phyloP scores from a whole-genome alignment of 352 stramenopile genomes.

The Sclerospora graminicola region DNA sequence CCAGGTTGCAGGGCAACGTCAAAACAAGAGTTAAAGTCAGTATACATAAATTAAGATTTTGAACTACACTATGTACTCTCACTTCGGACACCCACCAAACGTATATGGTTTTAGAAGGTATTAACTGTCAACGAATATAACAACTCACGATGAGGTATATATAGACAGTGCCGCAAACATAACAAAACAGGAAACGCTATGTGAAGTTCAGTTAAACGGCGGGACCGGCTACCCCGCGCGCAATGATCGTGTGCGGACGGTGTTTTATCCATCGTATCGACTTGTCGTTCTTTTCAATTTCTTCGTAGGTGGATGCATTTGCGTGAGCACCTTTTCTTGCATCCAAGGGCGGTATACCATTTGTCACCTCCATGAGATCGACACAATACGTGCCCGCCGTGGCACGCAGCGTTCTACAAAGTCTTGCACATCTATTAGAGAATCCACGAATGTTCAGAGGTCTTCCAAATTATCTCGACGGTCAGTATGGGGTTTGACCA shows the following conservation, averaged over 20 bases:
- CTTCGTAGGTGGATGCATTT: conserved; percentile 35
- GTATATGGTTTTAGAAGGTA: too few species aligned
- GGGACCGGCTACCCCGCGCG: conserved; percentile 48
- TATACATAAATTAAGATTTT: too few species aligned
- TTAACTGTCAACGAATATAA: too few species aligned
- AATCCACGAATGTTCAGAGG: conserved; percentile 43
- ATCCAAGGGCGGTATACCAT: too few species aligned
- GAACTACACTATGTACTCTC: too few species aligned
- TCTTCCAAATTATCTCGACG: conserved; percentile 81
- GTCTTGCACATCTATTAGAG: conserved; percentile 41
- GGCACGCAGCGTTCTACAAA: conserved; percentile 43
- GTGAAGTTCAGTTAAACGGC: conserved; percentile 35
- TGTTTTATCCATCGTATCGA: conserved; percentile 76
- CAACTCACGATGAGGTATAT: too few species aligned
- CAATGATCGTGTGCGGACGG: conserved; percentile 56
- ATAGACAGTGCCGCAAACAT: conserved; percentile 22
- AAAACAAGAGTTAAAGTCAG: too few species aligned
- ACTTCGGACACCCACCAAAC: too few species aligned
- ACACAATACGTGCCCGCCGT: conserved; percentile 49
- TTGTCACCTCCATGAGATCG: too few species aligned
- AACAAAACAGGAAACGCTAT: conserved; percentile 18
- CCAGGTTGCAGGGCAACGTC: too few species aligned
- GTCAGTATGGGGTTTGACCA: conserved; percentile 13
- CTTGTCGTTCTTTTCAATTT: conserved; percentile 71
- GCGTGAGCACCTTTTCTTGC: too few species aligned